Percentiles rank a stretch among this genome's conserved stretches.
phyloP scores from a whole-genome alignment of 140 eudicot genomes.

The Oenanthe javanica region DNA sequence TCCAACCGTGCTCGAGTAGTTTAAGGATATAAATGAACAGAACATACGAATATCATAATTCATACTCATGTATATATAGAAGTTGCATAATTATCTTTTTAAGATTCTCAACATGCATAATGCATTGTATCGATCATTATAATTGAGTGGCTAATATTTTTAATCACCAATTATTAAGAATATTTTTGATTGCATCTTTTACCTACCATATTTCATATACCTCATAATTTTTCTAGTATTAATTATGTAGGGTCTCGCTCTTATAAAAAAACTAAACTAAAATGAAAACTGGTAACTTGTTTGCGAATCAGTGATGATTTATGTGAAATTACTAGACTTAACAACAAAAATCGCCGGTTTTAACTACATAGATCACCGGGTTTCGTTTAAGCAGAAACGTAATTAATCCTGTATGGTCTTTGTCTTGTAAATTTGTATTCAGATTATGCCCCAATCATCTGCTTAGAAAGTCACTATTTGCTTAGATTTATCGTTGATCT shows the following conservation, averaged over 20 bases:
- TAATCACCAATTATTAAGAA: background rate
- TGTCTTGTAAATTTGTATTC: background rate
- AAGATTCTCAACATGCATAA: background rate
- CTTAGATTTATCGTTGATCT: background rate
- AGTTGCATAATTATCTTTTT: background rate
- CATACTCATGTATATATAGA: background rate
- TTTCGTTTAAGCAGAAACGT: too few species aligned
- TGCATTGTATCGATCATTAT: background rate
- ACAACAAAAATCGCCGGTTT: background rate
- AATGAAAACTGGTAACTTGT: background rate
- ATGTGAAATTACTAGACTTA: background rate
- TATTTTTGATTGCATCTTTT: background rate
- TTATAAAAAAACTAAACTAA: background rate
- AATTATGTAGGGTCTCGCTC: background rate
- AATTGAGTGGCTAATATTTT: constrained; percentile 4
- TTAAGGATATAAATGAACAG: background rate
- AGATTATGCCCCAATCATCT: background rate
- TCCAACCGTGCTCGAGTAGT: too few species aligned
- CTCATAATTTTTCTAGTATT: background rate
- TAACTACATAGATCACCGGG: too few species aligned
- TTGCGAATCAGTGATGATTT: too few species aligned
- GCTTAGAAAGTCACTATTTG: background rate
- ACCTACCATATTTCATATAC: constrained; percentile 5
- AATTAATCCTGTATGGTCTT: too few species aligned
- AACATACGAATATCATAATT: background rate